Evolutionary conservation across 2,329 filamentous ascomycete species (phyloP).

Genomic region (Parastagonospora nodorum): DNA sequence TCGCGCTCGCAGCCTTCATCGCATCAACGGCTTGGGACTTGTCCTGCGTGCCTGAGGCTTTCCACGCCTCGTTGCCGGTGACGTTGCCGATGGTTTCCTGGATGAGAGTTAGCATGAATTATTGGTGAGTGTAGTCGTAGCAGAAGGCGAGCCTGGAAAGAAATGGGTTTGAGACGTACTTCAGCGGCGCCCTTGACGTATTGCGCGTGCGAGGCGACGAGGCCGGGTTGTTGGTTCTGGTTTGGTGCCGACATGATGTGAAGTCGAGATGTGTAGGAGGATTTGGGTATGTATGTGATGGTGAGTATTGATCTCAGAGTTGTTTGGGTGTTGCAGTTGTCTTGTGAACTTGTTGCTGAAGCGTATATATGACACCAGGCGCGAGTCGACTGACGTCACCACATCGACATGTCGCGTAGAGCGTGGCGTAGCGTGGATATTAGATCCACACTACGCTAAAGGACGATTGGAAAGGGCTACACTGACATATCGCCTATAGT

Average conservation of each 20-base stretch:
- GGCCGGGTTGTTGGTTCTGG: constrained; percentile 56
- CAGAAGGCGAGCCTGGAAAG: neutral
- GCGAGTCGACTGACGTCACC: neutral
- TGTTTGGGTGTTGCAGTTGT: neutral
- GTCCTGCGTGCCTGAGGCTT: constrained; percentile 65
- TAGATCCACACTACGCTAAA: too few species aligned
- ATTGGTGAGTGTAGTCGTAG: too few species aligned
- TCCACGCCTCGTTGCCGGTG: constrained; percentile 68
- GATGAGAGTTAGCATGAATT: constrained; percentile 1
- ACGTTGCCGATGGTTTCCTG: constrained; percentile 65
- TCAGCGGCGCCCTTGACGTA: constrained; percentile 72
- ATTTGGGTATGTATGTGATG: neutral
- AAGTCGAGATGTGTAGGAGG: neutral
- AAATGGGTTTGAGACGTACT: constrained; percentile 48
- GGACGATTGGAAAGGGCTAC: too few species aligned
- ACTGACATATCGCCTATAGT: too few species aligned
- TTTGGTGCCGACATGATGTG: constrained; percentile 28
- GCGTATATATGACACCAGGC: neutral
- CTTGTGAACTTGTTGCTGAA: neutral
- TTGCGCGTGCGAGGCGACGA: constrained; percentile 67
- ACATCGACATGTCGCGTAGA: neutral
- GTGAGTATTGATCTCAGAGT: too few species aligned
- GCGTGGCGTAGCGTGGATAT: neutral
- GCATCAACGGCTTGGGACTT: constrained; percentile 65
- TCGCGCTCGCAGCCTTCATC: constrained; percentile 66